Base-by-base conservation (phyloP, 2,329 filamentous ascomycete genomes). In the Pseudogymnoascus sp. region DNA sequence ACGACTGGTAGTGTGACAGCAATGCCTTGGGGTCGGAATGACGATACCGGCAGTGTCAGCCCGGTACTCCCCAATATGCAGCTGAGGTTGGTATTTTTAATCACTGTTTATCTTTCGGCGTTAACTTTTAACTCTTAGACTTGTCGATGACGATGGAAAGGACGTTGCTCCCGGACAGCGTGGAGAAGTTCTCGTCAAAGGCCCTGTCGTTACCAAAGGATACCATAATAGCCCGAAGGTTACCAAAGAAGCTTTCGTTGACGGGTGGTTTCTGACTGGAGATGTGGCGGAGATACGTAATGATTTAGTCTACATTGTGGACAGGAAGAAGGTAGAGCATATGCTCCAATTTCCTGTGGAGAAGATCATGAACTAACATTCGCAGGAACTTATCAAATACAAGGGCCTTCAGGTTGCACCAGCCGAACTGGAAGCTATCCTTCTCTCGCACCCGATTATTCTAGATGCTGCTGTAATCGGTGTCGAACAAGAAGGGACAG, bases 111-210 rank as follows among this genome's bases (percentile, higher is more conserved):
- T 33, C 10, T 56, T 33, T 22, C 11, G 10, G 2, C 10, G 28
- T 8, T 56, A 33, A 56, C 50, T 56, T 7, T 33, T 5, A 14
- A 33, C 10, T 33, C 7, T 83, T 2, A 87, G 85, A 72, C 81
- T 95, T 64, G 81, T 93, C 70, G 81, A 82, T 63, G 76, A 80
- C 14, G 81, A 83, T 41, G 75, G 75, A n/a, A 79, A 75, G 2
- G 81, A 84, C 65, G 76, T 86, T 61, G 74, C 73, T 66, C 66
- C 77, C 2, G 79, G 82, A 56, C 76, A 85, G 70, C 78, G 81
- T 4, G 90, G 90, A 6, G 90, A 95, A 75, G 77, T 93, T 26
- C 91, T 86, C 85, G 78, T 92, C 2, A 80, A 82, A 1, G 88
- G 83, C 0, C 90, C 89, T 1, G 90, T 85, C 43, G 77, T 93